Evolutionary conservation across 2,329 filamentous ascomycete genomes (phyloP).

Genomic region (Botrytis fragariae): DNA sequence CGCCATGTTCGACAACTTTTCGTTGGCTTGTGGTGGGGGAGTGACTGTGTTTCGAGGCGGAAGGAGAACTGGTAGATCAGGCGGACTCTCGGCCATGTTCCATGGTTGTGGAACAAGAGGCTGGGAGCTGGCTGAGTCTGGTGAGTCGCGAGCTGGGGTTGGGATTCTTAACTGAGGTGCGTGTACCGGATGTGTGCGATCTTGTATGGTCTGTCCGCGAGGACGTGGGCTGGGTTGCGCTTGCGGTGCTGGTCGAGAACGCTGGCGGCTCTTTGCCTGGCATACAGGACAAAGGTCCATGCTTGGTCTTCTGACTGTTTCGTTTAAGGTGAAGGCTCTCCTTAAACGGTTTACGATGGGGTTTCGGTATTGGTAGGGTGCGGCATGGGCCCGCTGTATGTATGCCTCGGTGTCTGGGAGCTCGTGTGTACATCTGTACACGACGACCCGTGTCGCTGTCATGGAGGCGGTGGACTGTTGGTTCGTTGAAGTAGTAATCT

Average conservation of each 20-base stretch:
- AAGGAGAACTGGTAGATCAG: neutral
- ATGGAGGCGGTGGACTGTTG: neutral
- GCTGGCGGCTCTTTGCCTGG: neutral
- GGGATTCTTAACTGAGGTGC: neutral
- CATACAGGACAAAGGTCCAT: neutral
- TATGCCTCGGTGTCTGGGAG: neutral
- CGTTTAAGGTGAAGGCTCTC: neutral
- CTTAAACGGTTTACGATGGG: neutral
- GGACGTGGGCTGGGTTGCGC: too few species aligned
- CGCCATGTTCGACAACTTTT: neutral
- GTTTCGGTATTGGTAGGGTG: neutral
- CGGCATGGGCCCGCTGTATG: neutral
- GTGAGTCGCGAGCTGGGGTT: neutral
- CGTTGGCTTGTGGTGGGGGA: neutral
- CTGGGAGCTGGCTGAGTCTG: neutral
- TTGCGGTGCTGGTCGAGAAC: neutral
- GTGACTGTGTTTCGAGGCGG: neutral
- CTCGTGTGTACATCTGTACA: slow-evolving; percentile 7
- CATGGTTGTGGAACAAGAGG: neutral
- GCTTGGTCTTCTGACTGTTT: neutral
- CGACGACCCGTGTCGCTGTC: neutral
- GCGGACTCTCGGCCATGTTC: neutral
- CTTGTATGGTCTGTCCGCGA: neutral
- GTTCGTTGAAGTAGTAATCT: neutral
- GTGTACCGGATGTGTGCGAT: neutral